A percentile compares a stretch with the other conserved stretches of the same genome.
Evolutionary conservation across 768 basidiomycete species (phyloP).

Genomic region (Boletus fagicola): DNA sequence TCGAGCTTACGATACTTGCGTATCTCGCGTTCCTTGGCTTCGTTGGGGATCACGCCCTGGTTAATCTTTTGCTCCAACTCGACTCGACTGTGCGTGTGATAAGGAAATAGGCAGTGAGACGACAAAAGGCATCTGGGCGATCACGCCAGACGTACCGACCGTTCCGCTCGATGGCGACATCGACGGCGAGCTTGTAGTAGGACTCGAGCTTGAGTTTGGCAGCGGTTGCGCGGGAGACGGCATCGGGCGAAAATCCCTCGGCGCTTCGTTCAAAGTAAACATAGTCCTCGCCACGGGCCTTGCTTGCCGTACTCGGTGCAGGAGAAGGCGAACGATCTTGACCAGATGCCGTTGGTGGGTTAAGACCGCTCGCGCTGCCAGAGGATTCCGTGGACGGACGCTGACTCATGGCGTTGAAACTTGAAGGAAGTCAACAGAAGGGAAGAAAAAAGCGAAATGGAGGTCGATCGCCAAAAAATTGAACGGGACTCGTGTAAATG

Average conservation of each 20-base stretch:
- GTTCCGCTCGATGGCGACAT: conserved; percentile 94
- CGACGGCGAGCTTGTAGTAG: conserved; percentile 97
- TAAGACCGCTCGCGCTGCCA: conserved; percentile 19
- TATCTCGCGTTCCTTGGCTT: conserved; percentile 87
- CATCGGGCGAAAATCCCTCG: conserved; percentile 77
- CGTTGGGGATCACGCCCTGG: conserved; percentile 68
- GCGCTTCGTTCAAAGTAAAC: conserved; percentile 94
- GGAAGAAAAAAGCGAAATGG: not conserved
- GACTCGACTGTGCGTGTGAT: conserved; percentile 58
- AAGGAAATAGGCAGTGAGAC: conserved; percentile 2
- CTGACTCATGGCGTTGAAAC: conserved; percentile 28
- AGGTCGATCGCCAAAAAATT: conserved; percentile 11
- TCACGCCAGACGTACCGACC: conserved; percentile 57
- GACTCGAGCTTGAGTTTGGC: conserved; percentile 97
- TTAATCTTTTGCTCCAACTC: conserved; percentile 84
- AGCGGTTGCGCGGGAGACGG: conserved; percentile 85
- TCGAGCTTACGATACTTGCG: conserved; percentile 84
- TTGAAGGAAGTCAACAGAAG: conserved; percentile 3
- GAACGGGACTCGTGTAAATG: conserved; percentile 10
- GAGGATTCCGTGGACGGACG: conserved; percentile 30
- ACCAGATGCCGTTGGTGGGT: conserved; percentile 13
- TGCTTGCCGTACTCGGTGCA: conserved; percentile 32
- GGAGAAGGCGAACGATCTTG: conserved; percentile 33
- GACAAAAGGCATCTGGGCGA: not conserved
- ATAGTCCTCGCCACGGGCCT: conserved; percentile 52